Base-by-base conservation (phyloP, 108 stramenopile genomes). In the Nitzschia palea region DNA sequence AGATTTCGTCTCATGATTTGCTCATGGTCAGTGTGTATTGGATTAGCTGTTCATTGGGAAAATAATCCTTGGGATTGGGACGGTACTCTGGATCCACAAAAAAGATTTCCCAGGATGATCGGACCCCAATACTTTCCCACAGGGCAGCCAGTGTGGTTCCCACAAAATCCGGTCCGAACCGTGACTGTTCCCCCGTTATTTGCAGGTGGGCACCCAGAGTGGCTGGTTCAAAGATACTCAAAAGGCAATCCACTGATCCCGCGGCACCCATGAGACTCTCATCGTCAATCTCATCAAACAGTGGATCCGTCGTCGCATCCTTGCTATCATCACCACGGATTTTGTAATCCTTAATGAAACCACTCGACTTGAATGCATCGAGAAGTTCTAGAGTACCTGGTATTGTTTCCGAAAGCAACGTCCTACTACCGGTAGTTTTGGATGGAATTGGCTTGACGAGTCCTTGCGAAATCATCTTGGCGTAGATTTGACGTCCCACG, bases 41-140 rank as follows among this genome's bases (percentile, higher is more conserved):
- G 37, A 30, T 31, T 25, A 26, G 62, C 61, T 88, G 76, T 63
- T 93, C 92, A 54, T 86, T 83, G 0, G 89, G 92, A 58, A 88
- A 93, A 65, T 88, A 93, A 47, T 93, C 92, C 64, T 94, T 94
- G 8, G 92, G 92, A 76, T 94, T 94, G 6, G 91, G 88, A 40
- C 92, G 80, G 59, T 94, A 94, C 15, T 85, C 87, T 8, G 82
- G 80, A 68, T 94, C 89, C 1, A 94, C 89, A 65, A 94, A 94
- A 55, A 86, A 94, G 26, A 76, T 84, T 52, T 94, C 92, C 73
- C 78, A 86, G 17, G 67, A 72, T 8, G 78, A 70, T 62, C 53
- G 62, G 6, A 78, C 68, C 25, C 74, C 67, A 23, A 69, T 65
- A 29, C 45, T 71, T 71, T 90, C 87, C 89, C 87, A 90, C 9